These are phyloP conservation scores for Cinchona pubescens DNA, from an alignment of 257 asterid species.

Conservation along the genomic window DNA sequence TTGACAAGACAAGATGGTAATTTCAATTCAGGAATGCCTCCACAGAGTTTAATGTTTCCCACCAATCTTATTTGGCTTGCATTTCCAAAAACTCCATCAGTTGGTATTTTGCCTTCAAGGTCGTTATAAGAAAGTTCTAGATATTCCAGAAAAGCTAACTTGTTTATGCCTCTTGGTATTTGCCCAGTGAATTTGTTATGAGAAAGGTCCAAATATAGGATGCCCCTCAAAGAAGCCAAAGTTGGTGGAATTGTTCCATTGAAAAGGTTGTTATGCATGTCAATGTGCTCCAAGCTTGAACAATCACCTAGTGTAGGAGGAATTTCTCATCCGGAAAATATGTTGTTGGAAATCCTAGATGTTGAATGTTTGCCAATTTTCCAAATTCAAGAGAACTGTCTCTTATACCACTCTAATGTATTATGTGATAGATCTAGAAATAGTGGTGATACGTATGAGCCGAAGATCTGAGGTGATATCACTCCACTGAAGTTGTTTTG, in stretches of 20 bases:
- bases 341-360: background rate
- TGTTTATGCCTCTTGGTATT: background rate
- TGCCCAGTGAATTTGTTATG: background rate
- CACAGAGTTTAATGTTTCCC: conserved; percentile 27
- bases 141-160: background rate
- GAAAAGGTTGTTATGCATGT: background rate
- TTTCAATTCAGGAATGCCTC: conserved; percentile 9
- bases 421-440: conserved; percentile 23
- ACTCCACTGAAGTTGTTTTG: conserved; percentile 24
- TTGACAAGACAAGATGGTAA: conserved; percentile 14
- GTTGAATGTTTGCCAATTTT: background rate
- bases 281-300: background rate
- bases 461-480: conserved; percentile 10
- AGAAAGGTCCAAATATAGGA: background rate
- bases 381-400: conserved; percentile 25
- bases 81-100: conserved; percentile 17
- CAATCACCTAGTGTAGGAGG: conserved; percentile 13
- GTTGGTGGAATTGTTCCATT: background rate
- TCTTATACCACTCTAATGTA: conserved; percentile 11
- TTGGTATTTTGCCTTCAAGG: conserved; percentile 22
- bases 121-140: conserved; percentile 19
- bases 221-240: conserved; percentile 9
- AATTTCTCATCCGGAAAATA: conserved; percentile 9
- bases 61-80: conserved; percentile 3
- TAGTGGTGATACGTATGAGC: conserved; percentile 10